phyloP scores from a whole-genome alignment of 257 asterid genomes.

The Perilla frutescens region DNA sequence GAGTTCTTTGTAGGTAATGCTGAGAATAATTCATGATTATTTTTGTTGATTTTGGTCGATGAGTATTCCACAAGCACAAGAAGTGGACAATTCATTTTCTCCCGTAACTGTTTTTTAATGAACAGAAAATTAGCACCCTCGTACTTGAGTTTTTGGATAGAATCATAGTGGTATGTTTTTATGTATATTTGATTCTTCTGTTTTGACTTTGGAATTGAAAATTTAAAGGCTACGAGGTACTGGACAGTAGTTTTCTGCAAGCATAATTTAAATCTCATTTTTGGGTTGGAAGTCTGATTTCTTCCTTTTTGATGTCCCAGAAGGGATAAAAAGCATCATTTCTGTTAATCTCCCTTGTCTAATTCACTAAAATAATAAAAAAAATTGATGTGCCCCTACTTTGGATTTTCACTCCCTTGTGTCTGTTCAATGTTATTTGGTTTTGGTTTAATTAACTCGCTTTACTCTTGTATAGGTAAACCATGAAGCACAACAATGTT shows the following conservation, averaged over 20 bases:
- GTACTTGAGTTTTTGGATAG: too few relatives aligned
- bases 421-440: neutral
- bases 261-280: too few relatives aligned
- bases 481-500: constrained; percentile 84
- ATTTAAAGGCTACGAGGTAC: too few relatives aligned
- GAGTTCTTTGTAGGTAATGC: neutral
- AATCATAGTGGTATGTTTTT: too few relatives aligned
- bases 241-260: too few relatives aligned
- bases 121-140: neutral
- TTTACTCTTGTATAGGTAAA: constrained; percentile 44
- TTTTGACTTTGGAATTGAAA: too few relatives aligned
- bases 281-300: too few relatives aligned
- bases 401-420: too few relatives aligned
- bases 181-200: too few relatives aligned
- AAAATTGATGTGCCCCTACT: too few relatives aligned
- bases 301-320: too few relatives aligned
- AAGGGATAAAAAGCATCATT: too few relatives aligned
- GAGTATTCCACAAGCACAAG: neutral
- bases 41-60: neutral
- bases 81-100: neutral
- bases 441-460: neutral
- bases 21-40: neutral
- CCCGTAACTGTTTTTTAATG: neutral
- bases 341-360: neutral
- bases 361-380: neutral